Base-by-base conservation (phyloP, 345 rosid genomes). In the Eucalyptus victrix region DNA sequence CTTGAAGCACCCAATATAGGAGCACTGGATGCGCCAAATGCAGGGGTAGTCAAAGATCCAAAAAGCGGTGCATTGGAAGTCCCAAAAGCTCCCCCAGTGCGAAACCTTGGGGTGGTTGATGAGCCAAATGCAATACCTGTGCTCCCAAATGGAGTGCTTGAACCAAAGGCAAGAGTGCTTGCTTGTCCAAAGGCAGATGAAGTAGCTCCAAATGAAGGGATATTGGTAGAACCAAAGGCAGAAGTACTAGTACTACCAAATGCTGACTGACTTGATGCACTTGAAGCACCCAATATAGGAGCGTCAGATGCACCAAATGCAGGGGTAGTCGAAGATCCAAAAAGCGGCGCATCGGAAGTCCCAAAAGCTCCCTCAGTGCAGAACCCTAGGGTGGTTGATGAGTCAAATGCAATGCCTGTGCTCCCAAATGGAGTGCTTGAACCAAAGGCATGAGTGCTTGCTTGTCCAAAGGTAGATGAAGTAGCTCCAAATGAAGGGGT, bases 101-200 rank as follows among this genome's bases (percentile, higher is more conserved):
- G 93, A 72, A 95, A 95, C 4, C 91, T 92, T 13, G 94, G 91
- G 17, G 92, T 50, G 76, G 88, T 91, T 6, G 94, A 34, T 37
- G 95, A 81, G 0, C 96, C 97, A 89, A 96, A 94, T 21, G 96
- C 95, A 53, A 88, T 90, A 19, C 90, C 91, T 1, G 94, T 3
- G 12, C 93, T 87, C 1, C 97, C 97, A 80, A 97, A 97, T 21
- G 97, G 91, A 24, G 13, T 11, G 49, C 89, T 93, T 5, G 94
- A 30, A 7, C 96, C 96, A 90, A 95, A 96, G 1, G 93, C 91
- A 4, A 92, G 86, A 56, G 91, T 72, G 62, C 87, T 67, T 32
- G 92, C 45, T 7, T 96, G 88, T 49, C 97, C 96, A 86, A 95
- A 96, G 49, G 95, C 91, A 80, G 97, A 88, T 28, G 89, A 16